Evolutionary conservation across 768 basidiomycete species (phyloP).

Genomic region (Lanmaoa pseudosensibilis): DNA sequence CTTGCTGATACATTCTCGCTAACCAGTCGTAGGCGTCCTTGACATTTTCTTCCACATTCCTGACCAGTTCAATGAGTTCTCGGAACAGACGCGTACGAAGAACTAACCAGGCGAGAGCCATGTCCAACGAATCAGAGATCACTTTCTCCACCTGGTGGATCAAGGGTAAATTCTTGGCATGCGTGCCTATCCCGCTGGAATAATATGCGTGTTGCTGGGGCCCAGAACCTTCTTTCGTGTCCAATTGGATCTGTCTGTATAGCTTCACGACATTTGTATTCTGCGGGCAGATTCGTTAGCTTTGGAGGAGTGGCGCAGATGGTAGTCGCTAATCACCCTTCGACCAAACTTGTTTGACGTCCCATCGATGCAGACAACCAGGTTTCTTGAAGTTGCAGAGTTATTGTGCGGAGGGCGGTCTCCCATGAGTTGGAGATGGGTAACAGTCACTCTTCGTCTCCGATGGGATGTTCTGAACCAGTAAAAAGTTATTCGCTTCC

Average conservation of each 20-base stretch:
- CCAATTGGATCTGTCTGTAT: background rate
- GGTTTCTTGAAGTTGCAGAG: slow-evolving; percentile 29
- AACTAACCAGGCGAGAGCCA: background rate
- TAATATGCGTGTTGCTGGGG: slow-evolving; percentile 34
- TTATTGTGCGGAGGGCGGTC: too few species aligned
- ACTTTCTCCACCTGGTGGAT: background rate
- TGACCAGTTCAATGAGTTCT: background rate
- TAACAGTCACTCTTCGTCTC: too few species aligned
- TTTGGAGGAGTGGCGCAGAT: background rate
- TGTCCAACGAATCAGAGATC: background rate
- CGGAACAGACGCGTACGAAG: too few species aligned
- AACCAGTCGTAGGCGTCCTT: slow-evolving; percentile 4
- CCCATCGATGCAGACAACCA: slow-evolving; percentile 24
- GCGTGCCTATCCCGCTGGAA: slow-evolving; percentile 37
- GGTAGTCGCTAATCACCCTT: slow-evolving; percentile 39
- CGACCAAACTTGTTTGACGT: slow-evolving; percentile 14
- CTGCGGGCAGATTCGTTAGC: slow-evolving; percentile 11
- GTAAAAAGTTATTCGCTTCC: too few species aligned
- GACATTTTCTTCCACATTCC: background rate
- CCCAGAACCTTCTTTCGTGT: too few species aligned
- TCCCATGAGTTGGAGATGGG: too few species aligned
- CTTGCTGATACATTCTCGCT: background rate
- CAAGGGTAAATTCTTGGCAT: background rate
- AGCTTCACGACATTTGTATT: slow-evolving; percentile 38
- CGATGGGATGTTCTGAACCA: too few species aligned